Percentiles rank a stretch among this genome's conserved stretches.
These are phyloP conservation scores for Epichloe sylvatica DNA, from an alignment of 2,329 filamentous ascomycete genomes.

Conservation along the genomic window DNA sequence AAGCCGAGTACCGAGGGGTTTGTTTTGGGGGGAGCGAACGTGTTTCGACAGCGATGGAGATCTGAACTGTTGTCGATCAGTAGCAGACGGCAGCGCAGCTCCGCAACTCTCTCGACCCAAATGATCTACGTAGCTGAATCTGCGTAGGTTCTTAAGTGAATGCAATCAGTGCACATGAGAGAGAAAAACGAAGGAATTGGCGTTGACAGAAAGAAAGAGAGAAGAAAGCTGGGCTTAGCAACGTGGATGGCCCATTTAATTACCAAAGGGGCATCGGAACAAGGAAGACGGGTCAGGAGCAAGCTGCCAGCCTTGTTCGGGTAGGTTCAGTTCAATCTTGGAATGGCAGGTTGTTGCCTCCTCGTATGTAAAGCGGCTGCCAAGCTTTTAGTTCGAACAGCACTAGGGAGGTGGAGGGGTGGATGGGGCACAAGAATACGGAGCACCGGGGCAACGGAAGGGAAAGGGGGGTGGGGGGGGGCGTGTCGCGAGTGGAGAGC, in stretches of 20 bases:
- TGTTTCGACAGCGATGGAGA: not conserved
- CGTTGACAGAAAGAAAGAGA: not conserved
- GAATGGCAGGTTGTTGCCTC: not conserved
- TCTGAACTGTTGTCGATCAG: not conserved
- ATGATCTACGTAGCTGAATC: not conserved
- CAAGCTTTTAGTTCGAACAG: not conserved
- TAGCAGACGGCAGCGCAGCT: not conserved
- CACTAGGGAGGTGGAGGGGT: not conserved
- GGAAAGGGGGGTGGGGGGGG: no score
- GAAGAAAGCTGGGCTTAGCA: not conserved
- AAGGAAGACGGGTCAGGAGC: not conserved
- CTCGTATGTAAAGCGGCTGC: not conserved
- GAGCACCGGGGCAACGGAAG: no score
- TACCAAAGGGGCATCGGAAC: not conserved
- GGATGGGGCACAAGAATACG: not conserved
- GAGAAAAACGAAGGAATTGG: not conserved
- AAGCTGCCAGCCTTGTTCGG: not conserved
- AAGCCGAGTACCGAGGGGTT: not conserved
- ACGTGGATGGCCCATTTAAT: not conserved
- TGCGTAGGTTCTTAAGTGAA: not conserved
- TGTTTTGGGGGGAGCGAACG: not conserved
- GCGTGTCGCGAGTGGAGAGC: not conserved
- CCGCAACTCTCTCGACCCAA: not conserved
- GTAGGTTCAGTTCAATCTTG: not conserved
- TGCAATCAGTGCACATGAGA: not conserved